Base-by-base conservation (phyloP, 371 early-diverging fungal species). In the Mucor irregularis region DNA sequence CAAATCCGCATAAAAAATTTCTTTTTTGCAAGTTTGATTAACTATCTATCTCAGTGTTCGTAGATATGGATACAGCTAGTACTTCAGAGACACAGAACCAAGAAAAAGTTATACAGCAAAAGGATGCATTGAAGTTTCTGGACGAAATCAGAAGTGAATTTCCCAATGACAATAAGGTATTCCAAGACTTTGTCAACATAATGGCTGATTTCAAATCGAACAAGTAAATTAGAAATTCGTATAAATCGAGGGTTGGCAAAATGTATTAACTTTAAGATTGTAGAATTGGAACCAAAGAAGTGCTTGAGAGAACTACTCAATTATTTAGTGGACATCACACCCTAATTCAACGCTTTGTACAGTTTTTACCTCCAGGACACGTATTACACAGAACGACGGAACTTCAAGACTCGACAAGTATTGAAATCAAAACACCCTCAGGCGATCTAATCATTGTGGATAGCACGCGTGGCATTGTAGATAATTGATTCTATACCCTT, bases 281-380 rank as follows among this genome's bases (percentile, higher is more conserved):
- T 24, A 53, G 54, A 26, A 53, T 53, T 34, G 54, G 45, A 4
- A 43, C 33, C 22, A 43, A 44, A 25, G 34, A 53, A 31, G 34
- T 53, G 16, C 35, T 53, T 16, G 22, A 43, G 44, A 31, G 54
- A 25, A 44, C 54, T 16, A 33, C 44, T 4, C 42, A 33, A 13
- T 14, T 53, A 25, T 53, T 53, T 34, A 31, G 24, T 22, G 54
- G 54, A 22, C 54, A 53, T n/a, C 44, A 22, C 17, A 29, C 54
- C 13, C 24, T 53, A 9, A 53, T 53, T 33, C 29, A 33, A 17
- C 31, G 34, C 16, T 53, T 53, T 26, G 19, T 53, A 17, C 44
- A 53, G 35, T 53, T 53, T 44, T 42, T 53, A 31, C 54, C 54
- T 17, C 54, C 33, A 31, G 54, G 54, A 22, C 54, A 53, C 44